Percentiles rank a stretch among this genome's conserved stretches.
These are phyloP conservation scores for Eucalyptus sp. DNA, from an alignment of 345 rosid genomes.

Conservation along the genomic window DNA sequence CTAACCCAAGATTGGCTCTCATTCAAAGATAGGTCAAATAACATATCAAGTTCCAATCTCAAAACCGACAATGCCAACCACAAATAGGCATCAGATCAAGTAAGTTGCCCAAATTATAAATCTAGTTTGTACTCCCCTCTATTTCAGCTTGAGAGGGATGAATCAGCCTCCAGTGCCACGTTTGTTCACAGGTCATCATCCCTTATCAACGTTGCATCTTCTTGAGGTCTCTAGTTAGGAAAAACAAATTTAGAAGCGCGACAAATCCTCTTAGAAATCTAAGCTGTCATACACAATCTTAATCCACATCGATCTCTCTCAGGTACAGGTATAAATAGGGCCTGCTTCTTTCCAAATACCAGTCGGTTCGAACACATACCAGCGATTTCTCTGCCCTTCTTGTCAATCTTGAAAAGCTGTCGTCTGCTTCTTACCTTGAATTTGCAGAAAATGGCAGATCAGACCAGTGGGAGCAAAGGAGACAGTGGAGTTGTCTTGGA, in stretches of 20 bases:
- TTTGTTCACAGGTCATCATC: neutral
- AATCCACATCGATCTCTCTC: neutral
- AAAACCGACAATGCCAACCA: neutral
- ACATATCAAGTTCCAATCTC: neutral
- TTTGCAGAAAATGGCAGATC: neutral
- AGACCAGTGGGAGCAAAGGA: neutral
- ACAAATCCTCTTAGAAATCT: neutral
- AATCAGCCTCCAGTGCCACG: neutral
- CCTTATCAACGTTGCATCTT: neutral
- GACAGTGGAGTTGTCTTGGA: neutral
- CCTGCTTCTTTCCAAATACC: neutral
- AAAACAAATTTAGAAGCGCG: neutral
- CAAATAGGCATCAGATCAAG: neutral
- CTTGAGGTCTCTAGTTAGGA: neutral
- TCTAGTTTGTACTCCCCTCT: neutral
- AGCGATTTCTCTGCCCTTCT: neutral
- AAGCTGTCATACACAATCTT: neutral
- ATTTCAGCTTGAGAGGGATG: neutral
- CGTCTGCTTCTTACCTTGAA: neutral
- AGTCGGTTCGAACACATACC: neutral
- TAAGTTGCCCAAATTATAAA: neutral
- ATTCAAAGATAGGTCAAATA: neutral
- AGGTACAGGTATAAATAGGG: neutral
- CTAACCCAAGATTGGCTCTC: neutral
- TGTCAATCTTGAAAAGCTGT: neutral